Conservation (phyloP, 768 basidiomycete genomes). For the Boletus pseudo-olivaceus region DNA sequence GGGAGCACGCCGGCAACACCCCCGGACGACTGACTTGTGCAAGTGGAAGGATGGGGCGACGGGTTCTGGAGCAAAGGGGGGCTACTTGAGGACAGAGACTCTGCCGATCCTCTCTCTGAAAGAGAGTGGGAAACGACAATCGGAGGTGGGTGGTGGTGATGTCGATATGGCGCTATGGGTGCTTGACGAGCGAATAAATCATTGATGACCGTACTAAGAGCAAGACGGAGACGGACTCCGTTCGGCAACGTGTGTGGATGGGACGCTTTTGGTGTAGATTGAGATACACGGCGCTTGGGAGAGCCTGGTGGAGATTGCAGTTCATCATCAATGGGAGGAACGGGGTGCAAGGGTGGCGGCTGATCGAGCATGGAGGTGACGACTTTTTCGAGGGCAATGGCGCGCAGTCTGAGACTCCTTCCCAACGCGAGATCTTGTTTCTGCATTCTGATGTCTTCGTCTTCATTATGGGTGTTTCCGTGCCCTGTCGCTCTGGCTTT, state of each 20-base stretch:
- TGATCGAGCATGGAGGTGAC: slow-evolving; percentile 78
- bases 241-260: slow-evolving; percentile 71
- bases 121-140: slow-evolving; percentile 28
- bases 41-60: slow-evolving; percentile 25
- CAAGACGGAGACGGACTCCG: slow-evolving; percentile 74
- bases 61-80: slow-evolving; percentile 23
- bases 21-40: slow-evolving; percentile 18
- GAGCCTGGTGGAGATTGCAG: slow-evolving; percentile 49
- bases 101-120: slow-evolving; percentile 25
- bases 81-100: slow-evolving; percentile 17
- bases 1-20: slow-evolving; percentile 20
- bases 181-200: slow-evolving; percentile 76
- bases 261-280: slow-evolving; percentile 25
- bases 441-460: slow-evolving; percentile 55
- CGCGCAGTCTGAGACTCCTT: slow-evolving; percentile 60
- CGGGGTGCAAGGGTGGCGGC: slow-evolving; percentile 60
- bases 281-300: slow-evolving; percentile 36
- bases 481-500: slow-evolving; percentile 52
- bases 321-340: slow-evolving; percentile 47
- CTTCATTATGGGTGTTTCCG: slow-evolving; percentile 47
- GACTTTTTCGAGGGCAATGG: slow-evolving; percentile 82
- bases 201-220: slow-evolving; percentile 73
- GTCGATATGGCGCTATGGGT: slow-evolving; percentile 38
- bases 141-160: slow-evolving; percentile 34
- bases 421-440: slow-evolving; percentile 64